A percentile compares a stretch with the other conserved stretches of the same genome.
These are phyloP conservation scores for Lactifluus hygrophoroides DNA, from an alignment of 768 basidiomycete genomes.

Conservation along the genomic window DNA sequence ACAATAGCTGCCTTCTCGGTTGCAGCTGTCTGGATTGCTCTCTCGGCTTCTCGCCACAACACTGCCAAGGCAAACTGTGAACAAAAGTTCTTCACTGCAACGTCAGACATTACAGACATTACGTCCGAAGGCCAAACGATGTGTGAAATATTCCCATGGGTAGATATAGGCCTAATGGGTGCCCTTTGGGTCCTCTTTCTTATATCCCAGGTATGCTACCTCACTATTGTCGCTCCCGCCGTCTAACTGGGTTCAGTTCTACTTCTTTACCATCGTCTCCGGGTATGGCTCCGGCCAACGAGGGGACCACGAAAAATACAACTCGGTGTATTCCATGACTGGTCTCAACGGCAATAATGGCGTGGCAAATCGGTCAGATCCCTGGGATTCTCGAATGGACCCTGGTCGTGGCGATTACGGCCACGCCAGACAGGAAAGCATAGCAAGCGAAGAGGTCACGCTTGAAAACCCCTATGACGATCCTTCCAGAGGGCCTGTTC, in stretches of 20 bases:
- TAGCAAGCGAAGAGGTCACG: constrained; percentile 14
- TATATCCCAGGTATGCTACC: constrained; percentile 59
- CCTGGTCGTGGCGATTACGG: constrained; percentile 12
- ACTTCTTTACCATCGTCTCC: constrained; percentile 39
- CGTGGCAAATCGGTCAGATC: constrained; percentile 53
- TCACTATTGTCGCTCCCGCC: constrained; percentile 26
- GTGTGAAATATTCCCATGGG: constrained; percentile 89
- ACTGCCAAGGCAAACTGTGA: constrained; percentile 64
- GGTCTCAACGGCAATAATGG: constrained; percentile 52
- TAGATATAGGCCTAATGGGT: constrained; percentile 85
- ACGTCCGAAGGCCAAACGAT: constrained; percentile 55
- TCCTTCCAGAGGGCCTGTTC: background rate
- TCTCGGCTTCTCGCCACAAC: constrained; percentile 71
- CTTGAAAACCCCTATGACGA: constrained; percentile 5
- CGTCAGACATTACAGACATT: constrained; percentile 27
- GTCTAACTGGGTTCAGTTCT: constrained; percentile 34
- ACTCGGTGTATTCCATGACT: constrained; percentile 55
- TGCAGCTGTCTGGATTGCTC: constrained; percentile 71
- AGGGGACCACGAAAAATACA: constrained; percentile 74
- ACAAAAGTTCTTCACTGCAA: constrained; percentile 41
- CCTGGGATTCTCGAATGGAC: constrained; percentile 56
- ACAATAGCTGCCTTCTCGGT: constrained; percentile 60
- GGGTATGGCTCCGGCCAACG: constrained; percentile 69
- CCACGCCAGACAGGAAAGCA: constrained; percentile 15
- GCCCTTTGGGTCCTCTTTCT: constrained; percentile 77